Conservation (phyloP, 495 filamentous ascomycete genomes). For the Xylaria flabelliformis region DNA sequence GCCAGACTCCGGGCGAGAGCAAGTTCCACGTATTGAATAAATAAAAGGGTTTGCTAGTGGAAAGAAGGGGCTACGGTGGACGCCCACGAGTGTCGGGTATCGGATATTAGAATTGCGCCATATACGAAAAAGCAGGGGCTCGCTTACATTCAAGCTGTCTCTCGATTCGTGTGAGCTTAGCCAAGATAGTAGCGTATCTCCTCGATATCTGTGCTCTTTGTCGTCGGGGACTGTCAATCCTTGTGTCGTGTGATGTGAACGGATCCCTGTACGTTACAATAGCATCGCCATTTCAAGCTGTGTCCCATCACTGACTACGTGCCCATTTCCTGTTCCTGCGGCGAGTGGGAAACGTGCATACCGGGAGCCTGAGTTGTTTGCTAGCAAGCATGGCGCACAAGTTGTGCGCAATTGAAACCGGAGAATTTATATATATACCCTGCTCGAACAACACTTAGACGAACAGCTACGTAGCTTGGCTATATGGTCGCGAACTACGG, state of each 20-base stretch:
- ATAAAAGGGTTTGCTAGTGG: too few species aligned
- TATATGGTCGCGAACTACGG: not conserved
- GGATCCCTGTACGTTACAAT: not conserved
- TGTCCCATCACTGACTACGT: not conserved
- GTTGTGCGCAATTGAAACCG: not conserved
- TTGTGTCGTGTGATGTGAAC: not conserved
- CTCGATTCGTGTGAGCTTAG: not conserved
- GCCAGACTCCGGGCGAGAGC: conserved; percentile 39
- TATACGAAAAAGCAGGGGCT: not conserved
- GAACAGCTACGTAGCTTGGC: not conserved
- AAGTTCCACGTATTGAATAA: conserved; percentile 11
- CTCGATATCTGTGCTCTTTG: not conserved
- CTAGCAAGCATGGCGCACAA: not conserved
- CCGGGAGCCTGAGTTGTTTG: not conserved
- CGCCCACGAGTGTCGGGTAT: too few species aligned
- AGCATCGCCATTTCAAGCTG: not conserved
- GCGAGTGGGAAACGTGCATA: not conserved
- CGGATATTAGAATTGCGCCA: too few species aligned
- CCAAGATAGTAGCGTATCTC: not conserved
- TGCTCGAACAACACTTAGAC: not conserved
- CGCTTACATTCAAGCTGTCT: not conserved
- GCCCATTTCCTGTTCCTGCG: not conserved
- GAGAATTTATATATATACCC: too few species aligned
- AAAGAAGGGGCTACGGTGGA: too few species aligned
- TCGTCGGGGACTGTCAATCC: not conserved